Evolutionary conservation across 306 rosid genomes (phyloP).

Genomic region (Castanea mollissima): DNA sequence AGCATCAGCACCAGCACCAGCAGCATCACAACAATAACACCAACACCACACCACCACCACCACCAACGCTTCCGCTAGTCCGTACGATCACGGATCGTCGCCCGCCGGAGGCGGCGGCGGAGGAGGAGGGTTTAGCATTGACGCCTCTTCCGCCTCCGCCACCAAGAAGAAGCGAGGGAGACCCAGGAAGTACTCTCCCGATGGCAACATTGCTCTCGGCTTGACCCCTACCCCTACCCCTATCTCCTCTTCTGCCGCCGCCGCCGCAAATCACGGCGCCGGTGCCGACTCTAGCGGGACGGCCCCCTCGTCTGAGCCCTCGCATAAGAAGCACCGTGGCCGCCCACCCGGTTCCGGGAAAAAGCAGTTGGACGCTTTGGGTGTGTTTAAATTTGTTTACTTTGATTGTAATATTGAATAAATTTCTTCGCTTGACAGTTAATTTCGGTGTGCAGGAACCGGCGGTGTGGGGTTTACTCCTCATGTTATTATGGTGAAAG

Average conservation of each 20-base stretch:
- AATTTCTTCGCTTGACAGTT: background rate
- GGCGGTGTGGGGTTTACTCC: conserved; percentile 64
- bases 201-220: conserved; percentile 71
- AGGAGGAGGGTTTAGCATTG: conserved; percentile 45
- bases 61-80: conserved; percentile 3
- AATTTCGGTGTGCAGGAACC: conserved; percentile 43
- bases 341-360: conserved; percentile 79
- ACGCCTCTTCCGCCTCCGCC: conserved; percentile 15
- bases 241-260: conserved; percentile 33
- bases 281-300: conserved; percentile 44
- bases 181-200: conserved; percentile 72
- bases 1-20: too few relatives aligned
- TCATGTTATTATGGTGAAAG: conserved; percentile 62
- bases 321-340: conserved; percentile 65
- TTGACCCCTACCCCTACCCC: conserved; percentile 46
- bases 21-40: background rate
- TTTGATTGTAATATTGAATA: background rate
- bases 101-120: background rate
- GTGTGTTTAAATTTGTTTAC: conserved; percentile 22
- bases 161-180: conserved; percentile 87
- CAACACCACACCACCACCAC: background rate
- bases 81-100: conserved; percentile 57
- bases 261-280: conserved; percentile 29
- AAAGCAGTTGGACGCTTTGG: conserved; percentile 61
- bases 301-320: conserved; percentile 49